Base-by-base conservation (phyloP, 176 grass and related monocot genomes). In the Oropetium thomaeum region DNA sequence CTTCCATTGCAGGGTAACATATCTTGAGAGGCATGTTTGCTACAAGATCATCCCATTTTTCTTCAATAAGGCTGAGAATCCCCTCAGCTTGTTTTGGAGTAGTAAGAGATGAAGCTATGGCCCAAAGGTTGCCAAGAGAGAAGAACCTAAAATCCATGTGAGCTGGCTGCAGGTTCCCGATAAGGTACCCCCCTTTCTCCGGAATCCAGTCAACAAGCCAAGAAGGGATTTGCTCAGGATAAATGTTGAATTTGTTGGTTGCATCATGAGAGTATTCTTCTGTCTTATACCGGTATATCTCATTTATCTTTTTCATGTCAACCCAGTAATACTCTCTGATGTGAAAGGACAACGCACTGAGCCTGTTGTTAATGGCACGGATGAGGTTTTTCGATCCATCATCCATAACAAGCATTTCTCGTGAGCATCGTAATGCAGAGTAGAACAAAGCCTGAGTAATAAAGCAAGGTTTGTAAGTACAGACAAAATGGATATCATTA, bases 81-180 rank as follows among this genome's bases (percentile, higher is more conserved):
- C 84, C 84, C 78, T 93, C 91, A 31, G 91, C 87, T 85, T 93
- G 91, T 68, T 62, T 87, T 30, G 91, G 91, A 71, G 91, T 93
- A 60, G 91, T 87, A 68, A 93, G 82, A 62, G 91, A 93, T 38
- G 91, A 90, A 68, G 62, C 66, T 41, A 93, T 93, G 44, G 91
- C 87, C 91, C 91, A 93, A 72, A 93, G 84, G 75, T 93, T 93
- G 70, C 91, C 91, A 62, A 90, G 87, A 45, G 87, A 79, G 54
- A 93, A 93, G 81, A 93, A 93, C 74, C 91, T 87, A 67, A 93
- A 93, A 79, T 93, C 91, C 91, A 93, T 93, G 78, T 93, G 91
- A 62, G 91, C 91, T 68, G 91, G 91, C 62, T 93, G 91, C 78
- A 93, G 74, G 75, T 93, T 93, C 42, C 91, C 91, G 69, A 93